Evolutionary conservation across 2,329 filamentous ascomycete genomes (phyloP), one percentile per base, ranked within the genome.

Genomic region (Dichotomopilus funicola): DNA sequence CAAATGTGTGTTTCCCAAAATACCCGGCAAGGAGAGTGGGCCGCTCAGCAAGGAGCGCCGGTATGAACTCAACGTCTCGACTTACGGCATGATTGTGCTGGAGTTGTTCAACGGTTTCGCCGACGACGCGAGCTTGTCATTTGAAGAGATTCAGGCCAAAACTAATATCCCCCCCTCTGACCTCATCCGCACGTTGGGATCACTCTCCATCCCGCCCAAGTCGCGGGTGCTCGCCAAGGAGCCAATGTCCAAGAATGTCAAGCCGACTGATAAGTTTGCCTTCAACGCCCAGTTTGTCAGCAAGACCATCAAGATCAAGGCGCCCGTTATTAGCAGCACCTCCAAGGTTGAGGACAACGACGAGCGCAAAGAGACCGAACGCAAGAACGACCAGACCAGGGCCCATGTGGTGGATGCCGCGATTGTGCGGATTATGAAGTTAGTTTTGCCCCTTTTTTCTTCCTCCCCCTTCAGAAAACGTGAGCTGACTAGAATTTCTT

Each of bases 51-150:
- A 79, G 55, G 85, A 88, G 61, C 79, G 87, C 37, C 85, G 86
- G 38, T 92, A 97, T 66, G 94, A 99, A 65, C 76, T 99, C 54
- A 96, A 91, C 59, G 91, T 95, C 19, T 87, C 91, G 1, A 97
- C 94, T 0, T 94, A 94, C 68, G 90, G 86, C 64, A 96, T 97
- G 89, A 75, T 96, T 19, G 85, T 97, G 31, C 72, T 99, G 19
- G 71, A 95, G 45, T 81, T 96, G 0, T 99, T 97, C 78, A 97
- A 97, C 65, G 84, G 92, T 40, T 66, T 95, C 0, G 68, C 68
- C 2, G 75, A 79, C 5, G 76, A 68, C 35, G 71, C 76, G 61
- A 75, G 71, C 47, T 68, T 86, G 12, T 73, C 76, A 0, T 82
- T 84, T 53, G 88, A 94, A 54, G 89, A 96, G 60, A 94, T 97